Conservation (phyloP, 768 basidiomycete genomes). For the Fibroporia radiculosa region DNA sequence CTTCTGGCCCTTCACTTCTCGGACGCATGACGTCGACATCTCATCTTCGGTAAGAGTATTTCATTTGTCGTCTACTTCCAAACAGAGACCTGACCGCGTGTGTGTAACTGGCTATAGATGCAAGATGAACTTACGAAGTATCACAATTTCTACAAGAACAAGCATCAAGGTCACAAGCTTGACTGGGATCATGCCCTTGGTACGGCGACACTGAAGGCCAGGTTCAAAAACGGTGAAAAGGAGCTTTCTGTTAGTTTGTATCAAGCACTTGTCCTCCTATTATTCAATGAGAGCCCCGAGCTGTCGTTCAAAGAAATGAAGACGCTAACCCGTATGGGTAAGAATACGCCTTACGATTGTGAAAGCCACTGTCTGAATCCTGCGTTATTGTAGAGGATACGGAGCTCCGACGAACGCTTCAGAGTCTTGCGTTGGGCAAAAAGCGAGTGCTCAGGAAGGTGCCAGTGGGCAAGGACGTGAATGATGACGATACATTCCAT, state of each 20-base stretch:
- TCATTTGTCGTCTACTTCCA: not conserved
- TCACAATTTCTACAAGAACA: conserved; percentile 62
- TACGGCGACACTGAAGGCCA: conserved; percentile 65
- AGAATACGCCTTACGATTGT: no score
- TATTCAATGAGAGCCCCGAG: conserved; percentile 69
- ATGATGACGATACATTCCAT: conserved; percentile 65
- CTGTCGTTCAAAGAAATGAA: conserved; percentile 62
- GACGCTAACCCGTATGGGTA: conserved; percentile 65
- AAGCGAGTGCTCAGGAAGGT: conserved; percentile 81
- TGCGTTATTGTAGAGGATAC: conserved; percentile 41
- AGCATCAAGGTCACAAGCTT: conserved; percentile 70
- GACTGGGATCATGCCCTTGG: conserved; percentile 86
- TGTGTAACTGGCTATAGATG: conserved; percentile 44
- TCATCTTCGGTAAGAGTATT: conserved; percentile 39
- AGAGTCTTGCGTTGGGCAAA: conserved; percentile 88
- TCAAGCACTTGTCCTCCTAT: conserved; percentile 78
- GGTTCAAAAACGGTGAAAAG: conserved; percentile 64
- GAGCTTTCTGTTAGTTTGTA: conserved; percentile 89
- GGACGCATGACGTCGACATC: conserved; percentile 42
- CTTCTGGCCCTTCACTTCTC: conserved; percentile 75
- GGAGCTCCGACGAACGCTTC: conserved; percentile 78
- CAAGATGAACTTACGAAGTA: conserved; percentile 59
- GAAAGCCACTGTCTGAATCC: no score
- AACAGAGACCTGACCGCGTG: not conserved
- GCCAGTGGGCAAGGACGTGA: conserved; percentile 72